Evolutionary conservation across 169 alveolate species (phyloP), one percentile per base, ranked within the genome.

Genomic region (Plasmodium sp.): DNA sequence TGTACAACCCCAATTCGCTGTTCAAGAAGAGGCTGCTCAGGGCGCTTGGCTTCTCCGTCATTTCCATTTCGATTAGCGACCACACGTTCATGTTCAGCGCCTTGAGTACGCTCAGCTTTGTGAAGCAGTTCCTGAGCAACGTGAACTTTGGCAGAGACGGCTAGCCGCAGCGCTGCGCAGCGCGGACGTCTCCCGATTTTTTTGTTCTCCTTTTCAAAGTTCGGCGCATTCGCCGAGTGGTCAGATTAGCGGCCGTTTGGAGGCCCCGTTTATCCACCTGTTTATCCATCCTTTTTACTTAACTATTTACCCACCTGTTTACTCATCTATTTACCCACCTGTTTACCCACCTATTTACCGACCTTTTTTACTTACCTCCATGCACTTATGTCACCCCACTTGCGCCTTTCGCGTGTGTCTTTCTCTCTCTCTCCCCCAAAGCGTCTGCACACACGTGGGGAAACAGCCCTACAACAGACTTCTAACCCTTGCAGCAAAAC

Each of bases 11-110:
- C 58, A 86, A 86, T 56, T 48, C 86, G 12, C 39, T 86, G 31
- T 86, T 86, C 81, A 86, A 86, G 85, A 86, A 86, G 43, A 86
- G 93, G 7, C 22, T 86, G n/a, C 22, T 86, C 45, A 74, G 93
- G 67, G 86, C 86, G 22, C 84, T 86, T 31, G 93, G 93, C 43
- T 86, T 75, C 34, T 31, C 62, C 3, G 84, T 86, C 27, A 56
- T 86, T 51, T 86, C 93, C 4, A 79, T 86, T 36, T 79, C 93
- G 6, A 75, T 86, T 34, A 86, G 86, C 45, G 71, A 86, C 22
- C 85, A 86, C 72, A 86, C 93, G 41, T 86, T 86, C 81, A 74
- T 86, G 84, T 86, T 86, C 41, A 86, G 93, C 18, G 86, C 74
- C 39, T 36, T 86, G 58, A 54, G 36, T 56, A 86, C 93, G 22